Percentiles rank a stretch among this genome's conserved stretches.
phyloP scores from a whole-genome alignment of 495 filamentous ascomycete genomes.

The Evernia prunastri region DNA sequence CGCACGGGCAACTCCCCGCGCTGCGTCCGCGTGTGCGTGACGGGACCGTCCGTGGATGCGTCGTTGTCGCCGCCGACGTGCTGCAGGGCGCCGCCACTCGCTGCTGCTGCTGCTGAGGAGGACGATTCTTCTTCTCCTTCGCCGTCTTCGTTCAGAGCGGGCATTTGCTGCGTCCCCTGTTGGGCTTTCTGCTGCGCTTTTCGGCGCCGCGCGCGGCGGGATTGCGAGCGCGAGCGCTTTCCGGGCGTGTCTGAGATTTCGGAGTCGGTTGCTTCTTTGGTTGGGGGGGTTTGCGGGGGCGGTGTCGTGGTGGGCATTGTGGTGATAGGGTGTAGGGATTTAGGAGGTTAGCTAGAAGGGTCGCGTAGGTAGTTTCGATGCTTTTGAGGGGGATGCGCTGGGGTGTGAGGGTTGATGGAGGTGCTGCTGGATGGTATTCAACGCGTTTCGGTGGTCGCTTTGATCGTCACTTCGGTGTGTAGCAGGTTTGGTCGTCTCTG shows the following conservation, averaged over 20 bases:
- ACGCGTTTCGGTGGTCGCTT: background rate
- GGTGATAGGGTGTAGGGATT: background rate
- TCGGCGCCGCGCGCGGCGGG: slow-evolving; percentile 28
- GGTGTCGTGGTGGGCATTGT: slow-evolving; percentile 22
- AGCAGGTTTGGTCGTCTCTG: background rate
- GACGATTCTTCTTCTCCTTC: slow-evolving; percentile 13
- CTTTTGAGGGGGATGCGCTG: background rate
- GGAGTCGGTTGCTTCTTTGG: slow-evolving; percentile 19
- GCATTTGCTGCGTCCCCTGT: slow-evolving; percentile 11
- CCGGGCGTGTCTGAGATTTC: slow-evolving; percentile 20
- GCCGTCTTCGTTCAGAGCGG: slow-evolving; percentile 11
- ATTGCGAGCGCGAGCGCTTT: slow-evolving; percentile 28
- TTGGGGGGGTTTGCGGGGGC: slow-evolving; percentile 12
- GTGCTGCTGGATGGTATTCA: background rate
- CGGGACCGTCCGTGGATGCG: slow-evolving; percentile 42
- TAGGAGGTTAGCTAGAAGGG: background rate
- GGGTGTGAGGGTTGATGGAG: background rate
- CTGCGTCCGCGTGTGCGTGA: slow-evolving; percentile 40
- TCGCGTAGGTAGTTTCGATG: background rate
- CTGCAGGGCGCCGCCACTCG: slow-evolving; percentile 35
- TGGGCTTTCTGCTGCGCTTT: slow-evolving; percentile 18
- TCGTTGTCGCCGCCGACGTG: slow-evolving; percentile 38
- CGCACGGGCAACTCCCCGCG: slow-evolving; percentile 42
- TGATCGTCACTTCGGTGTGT: background rate
- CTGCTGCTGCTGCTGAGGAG: background rate